phyloP scores from a whole-genome alignment of 148 eudicot species.

The Fagopyrum esculentum region DNA sequence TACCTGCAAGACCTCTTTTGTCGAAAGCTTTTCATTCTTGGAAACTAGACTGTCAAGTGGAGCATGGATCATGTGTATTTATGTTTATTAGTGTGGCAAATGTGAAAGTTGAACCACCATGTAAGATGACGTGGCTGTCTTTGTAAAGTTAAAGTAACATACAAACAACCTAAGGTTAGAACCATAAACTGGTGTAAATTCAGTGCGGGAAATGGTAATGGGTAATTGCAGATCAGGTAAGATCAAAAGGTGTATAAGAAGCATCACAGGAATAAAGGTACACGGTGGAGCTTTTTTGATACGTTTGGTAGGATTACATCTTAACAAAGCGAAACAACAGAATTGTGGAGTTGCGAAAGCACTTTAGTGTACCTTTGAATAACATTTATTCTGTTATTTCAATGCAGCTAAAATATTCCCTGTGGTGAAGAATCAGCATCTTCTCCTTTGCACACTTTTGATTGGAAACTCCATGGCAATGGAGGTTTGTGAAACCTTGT shows the following conservation, averaged over 20 bases:
- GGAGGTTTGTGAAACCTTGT: constrained; percentile 56
- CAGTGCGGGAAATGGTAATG: neutral
- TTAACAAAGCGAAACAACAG: neutral
- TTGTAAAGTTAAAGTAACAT: neutral
- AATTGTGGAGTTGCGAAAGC: neutral
- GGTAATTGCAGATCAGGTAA: neutral
- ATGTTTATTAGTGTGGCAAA: neutral
- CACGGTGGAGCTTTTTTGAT: neutral
- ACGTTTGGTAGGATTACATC: neutral
- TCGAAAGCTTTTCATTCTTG: neutral
- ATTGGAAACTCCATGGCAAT: constrained; percentile 93
- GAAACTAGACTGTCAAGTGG: constrained; percentile 5
- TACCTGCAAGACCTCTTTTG: neutral
- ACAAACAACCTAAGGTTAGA: neutral
- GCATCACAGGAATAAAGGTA: neutral
- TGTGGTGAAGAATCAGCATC: constrained; percentile 96
- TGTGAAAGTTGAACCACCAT: neutral
- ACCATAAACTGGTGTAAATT: neutral
- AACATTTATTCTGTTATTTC: constrained; percentile 10
- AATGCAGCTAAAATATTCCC: constrained; percentile 89
- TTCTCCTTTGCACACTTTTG: constrained; percentile 87
- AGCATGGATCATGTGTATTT: neutral
- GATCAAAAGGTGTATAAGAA: neutral
- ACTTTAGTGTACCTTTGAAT: neutral
- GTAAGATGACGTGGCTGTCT: neutral